These are phyloP conservation scores for Scheffersomyces stipitis DNA, from an alignment of 805 yeast species.

Conservation along the genomic window DNA sequence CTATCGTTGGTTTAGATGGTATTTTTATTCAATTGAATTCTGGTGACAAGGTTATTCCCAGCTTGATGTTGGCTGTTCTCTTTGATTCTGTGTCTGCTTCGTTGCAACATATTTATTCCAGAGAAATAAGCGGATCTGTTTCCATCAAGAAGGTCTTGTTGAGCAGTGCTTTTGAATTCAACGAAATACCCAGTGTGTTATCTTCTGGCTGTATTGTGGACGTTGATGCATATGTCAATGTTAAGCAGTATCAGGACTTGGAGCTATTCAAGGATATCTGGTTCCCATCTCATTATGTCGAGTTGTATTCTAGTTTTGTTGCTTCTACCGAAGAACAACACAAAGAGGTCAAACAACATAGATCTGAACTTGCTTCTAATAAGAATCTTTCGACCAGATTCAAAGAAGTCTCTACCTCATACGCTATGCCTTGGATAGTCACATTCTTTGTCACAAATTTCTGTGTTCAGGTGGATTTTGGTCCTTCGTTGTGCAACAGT, in stretches of 20 bases:
- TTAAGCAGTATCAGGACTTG: conserved; percentile 85
- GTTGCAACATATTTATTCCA: conserved; percentile 85
- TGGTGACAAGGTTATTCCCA: conserved; percentile 40
- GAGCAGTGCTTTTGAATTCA: conserved; percentile 48
- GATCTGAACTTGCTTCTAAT: conserved; percentile 20
- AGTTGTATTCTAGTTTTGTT: conserved; percentile 2
- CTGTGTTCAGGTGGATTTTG: conserved; percentile 66
- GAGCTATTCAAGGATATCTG: conserved; percentile 82
- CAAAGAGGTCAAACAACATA: conserved; percentile 1
- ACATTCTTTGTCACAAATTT: conserved; percentile 56
- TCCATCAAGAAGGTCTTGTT: conserved; percentile 44
- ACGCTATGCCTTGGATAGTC: conserved; percentile 74
- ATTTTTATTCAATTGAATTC: conserved; percentile 60
- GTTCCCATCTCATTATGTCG: conserved; percentile 47
- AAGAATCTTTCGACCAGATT: conserved; percentile 46
- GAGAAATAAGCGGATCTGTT: conserved; percentile 81
- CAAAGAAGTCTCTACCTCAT: conserved; percentile 58
- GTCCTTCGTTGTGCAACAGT: conserved; percentile 76
- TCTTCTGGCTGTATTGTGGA: conserved; percentile 55
- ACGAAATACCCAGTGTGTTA: conserved; percentile 39
- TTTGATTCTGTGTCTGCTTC: conserved; percentile 64
- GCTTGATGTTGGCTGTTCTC: conserved; percentile 44
- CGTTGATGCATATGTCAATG: conserved; percentile 62
- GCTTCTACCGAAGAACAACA: neutral
- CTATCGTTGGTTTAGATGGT: conserved; percentile 72